Conservation (phyloP, 1,284 basidiomycete genomes). For the Rhodotorula sp. region DNA sequence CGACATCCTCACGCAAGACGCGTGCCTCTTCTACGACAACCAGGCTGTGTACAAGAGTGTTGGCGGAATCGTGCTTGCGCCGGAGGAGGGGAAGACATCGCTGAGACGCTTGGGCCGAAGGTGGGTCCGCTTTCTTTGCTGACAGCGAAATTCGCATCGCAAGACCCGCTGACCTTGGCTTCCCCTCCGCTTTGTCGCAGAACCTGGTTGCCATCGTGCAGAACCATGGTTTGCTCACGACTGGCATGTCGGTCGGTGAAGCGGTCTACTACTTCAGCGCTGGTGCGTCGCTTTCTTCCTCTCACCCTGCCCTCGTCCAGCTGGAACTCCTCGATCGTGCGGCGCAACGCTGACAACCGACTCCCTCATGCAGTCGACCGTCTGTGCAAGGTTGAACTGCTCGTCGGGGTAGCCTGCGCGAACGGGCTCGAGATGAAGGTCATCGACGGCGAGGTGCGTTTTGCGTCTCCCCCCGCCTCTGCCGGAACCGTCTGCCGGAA, state of each 20-base stretch:
- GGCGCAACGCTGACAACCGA: too few relatives aligned
- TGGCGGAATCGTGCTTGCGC: constrained; percentile 50
- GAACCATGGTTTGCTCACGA: constrained; percentile 47
- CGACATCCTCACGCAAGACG: constrained; percentile 50
- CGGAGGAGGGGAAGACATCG: constrained; percentile 50
- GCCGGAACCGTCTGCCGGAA: background rate
- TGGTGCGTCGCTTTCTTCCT: too few relatives aligned
- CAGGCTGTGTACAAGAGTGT: constrained; percentile 47
- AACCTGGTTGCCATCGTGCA: constrained; percentile 48
- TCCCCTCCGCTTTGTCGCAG: background rate
- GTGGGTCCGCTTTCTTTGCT: too few relatives aligned
- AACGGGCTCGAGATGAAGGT: constrained; percentile 44
- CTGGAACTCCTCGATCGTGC: too few relatives aligned
- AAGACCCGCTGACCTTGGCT: too few relatives aligned
- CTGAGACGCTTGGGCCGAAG: constrained; percentile 48
- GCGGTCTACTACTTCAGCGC: constrained; percentile 45
- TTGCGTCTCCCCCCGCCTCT: background rate
- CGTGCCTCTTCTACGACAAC: constrained; percentile 47
- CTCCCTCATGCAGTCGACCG: background rate
- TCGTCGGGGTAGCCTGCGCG: constrained; percentile 49
- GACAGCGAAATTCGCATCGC: too few relatives aligned
- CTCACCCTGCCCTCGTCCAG: too few relatives aligned
- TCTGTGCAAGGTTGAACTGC: constrained; percentile 48
- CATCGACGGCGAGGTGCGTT: constrained; percentile 41
- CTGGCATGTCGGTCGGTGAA: constrained; percentile 46